These are phyloP conservation scores for Hemisphaericaspora xylofermentans DNA, from an alignment of 1,139 yeast genomes.

Conservation along the genomic window DNA sequence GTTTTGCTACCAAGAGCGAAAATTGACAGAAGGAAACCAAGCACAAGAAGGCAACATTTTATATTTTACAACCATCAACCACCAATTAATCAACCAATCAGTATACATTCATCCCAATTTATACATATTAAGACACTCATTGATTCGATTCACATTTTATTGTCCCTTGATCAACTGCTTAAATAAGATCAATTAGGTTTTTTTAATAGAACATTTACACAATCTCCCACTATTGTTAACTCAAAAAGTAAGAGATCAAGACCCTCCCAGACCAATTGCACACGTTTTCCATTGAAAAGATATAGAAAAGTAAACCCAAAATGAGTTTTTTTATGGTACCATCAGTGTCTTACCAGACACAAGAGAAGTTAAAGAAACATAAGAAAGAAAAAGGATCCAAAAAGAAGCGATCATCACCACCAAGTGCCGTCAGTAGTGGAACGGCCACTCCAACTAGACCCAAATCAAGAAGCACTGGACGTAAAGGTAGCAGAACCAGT, in stretches of 20 bases:
- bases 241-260: conserved; percentile 11
- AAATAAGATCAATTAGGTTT: too few species aligned
- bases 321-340: conserved; percentile 36
- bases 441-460: not conserved
- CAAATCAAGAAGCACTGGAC: not conserved
- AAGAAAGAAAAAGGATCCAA: conserved; percentile 11
- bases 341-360: conserved; percentile 32
- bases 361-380: conserved; percentile 27
- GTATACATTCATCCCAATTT: too few species aligned
- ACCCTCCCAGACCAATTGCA: too few species aligned
- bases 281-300: not conserved
- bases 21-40: too few species aligned
- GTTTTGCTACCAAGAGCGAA: not conserved
- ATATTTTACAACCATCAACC: not conserved
- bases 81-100: not conserved
- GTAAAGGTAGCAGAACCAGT: not conserved
- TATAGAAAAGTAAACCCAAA: not conserved
- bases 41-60: not conserved
- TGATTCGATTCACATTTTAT: too few species aligned
- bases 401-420: conserved; percentile 7
- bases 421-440: not conserved
- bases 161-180: too few species aligned
- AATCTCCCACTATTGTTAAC: too few species aligned
- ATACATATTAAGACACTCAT: too few species aligned
- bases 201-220: too few species aligned